Conservation (phyloP, 257 asterid genomes). For the Osmanthus fragrans region DNA sequence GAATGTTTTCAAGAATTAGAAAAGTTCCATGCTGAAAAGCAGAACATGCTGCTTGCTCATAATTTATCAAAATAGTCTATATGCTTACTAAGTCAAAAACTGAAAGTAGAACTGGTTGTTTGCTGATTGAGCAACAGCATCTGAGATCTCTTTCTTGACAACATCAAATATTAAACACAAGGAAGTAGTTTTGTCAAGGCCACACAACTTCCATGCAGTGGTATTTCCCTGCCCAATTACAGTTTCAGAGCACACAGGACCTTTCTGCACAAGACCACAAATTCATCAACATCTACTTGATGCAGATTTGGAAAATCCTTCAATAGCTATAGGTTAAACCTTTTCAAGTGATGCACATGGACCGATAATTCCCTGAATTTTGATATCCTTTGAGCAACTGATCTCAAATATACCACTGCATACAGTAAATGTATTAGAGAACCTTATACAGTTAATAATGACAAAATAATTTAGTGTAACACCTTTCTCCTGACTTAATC, state of each 20-base stretch:
- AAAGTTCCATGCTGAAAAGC: slow-evolving; percentile 18
- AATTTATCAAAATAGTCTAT: slow-evolving; percentile 13
- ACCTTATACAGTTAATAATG: slow-evolving; percentile 18
- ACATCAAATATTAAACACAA: slow-evolving; percentile 85
- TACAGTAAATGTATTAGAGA: slow-evolving; percentile 30
- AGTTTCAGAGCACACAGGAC: slow-evolving; percentile 84
- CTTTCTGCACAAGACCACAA: slow-evolving; percentile 70
- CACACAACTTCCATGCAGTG: slow-evolving; percentile 97
- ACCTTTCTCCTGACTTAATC: slow-evolving; percentile 3
- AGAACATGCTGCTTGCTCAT: slow-evolving; percentile 22
- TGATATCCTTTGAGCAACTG: slow-evolving; percentile 92
- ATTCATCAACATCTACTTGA: slow-evolving; percentile 29
- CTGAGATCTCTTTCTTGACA: slow-evolving; percentile 87
- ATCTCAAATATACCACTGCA: slow-evolving; percentile 95
- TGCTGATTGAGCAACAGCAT: slow-evolving; percentile 76
- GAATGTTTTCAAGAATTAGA: slow-evolving; percentile 30
- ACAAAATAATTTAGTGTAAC: slow-evolving; percentile 9
- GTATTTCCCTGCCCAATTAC: slow-evolving; percentile 93
- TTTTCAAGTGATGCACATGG: slow-evolving; percentile 98
- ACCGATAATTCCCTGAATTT: slow-evolving; percentile 93
- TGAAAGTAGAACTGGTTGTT: slow-evolving; percentile 89
- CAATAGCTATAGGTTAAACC: slow-evolving; percentile 47
- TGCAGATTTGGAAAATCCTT: slow-evolving; percentile 17
- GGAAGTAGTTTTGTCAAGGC: slow-evolving; percentile 89
- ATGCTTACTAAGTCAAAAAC: slow-evolving; percentile 87